Conservation (phyloP, 768 basidiomycete genomes). For the Pleurotus giganteus region DNA sequence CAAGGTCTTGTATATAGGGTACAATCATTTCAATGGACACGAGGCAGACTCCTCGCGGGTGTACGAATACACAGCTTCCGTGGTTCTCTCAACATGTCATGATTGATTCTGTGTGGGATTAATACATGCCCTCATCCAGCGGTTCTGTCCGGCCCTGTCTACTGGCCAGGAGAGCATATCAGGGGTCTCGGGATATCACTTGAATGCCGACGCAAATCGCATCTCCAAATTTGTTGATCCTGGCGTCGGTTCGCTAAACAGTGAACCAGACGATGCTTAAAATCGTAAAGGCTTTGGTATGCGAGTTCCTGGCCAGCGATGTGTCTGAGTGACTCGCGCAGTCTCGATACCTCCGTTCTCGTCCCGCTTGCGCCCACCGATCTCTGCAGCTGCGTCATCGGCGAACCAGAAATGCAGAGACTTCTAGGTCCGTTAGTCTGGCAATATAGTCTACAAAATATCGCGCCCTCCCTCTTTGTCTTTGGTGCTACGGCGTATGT, state of each 20-base stretch:
- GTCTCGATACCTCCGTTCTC: neutral
- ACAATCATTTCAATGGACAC: neutral
- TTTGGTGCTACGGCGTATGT: neutral
- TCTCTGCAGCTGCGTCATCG: neutral
- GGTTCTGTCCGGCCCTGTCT: neutral
- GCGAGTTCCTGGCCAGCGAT: neutral
- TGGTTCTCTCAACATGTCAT: no score
- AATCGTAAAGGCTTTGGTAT: slow-evolving; percentile 2
- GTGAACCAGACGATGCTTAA: neutral
- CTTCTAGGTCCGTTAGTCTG: neutral
- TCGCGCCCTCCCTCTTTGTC: neutral
- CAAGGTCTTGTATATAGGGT: slow-evolving; percentile 4
- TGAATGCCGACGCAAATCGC: slow-evolving; percentile 5
- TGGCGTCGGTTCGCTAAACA: neutral
- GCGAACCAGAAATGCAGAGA: neutral
- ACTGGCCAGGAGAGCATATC: neutral
- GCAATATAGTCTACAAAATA: neutral
- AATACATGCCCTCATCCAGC: neutral
- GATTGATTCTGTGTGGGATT: neutral
- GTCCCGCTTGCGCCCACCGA: neutral
- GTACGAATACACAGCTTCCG: neutral
- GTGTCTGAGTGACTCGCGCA: neutral
- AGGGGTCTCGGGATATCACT: neutral
- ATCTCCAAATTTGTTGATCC: neutral
- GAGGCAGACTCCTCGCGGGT: neutral